Conservation (phyloP, 306 rosid species). For the Trifolium dubium region DNA sequence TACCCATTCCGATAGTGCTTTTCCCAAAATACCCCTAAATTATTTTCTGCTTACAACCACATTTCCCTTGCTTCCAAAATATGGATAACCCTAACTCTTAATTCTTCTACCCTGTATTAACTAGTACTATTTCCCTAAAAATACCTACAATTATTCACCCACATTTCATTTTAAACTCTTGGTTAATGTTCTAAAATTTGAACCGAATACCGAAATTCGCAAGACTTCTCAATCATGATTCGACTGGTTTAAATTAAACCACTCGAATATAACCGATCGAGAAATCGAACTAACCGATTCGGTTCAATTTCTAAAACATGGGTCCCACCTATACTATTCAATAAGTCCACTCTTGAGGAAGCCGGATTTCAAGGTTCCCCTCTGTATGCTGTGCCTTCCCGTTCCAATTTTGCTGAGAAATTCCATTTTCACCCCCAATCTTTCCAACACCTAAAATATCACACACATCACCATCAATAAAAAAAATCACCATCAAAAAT, state of each 20-base stretch:
- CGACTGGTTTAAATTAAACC: too few relatives aligned
- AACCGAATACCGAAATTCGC: background rate
- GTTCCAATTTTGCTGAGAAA: conserved; percentile 48
- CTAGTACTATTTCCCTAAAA: background rate
- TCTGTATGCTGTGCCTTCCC: conserved; percentile 38
- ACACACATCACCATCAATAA: background rate
- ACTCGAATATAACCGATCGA: background rate
- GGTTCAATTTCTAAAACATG: background rate
- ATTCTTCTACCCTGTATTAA: background rate
- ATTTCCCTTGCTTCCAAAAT: background rate
- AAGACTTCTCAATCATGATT: background rate
- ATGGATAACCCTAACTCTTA: background rate
- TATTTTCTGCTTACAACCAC: background rate
- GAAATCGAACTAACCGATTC: background rate
- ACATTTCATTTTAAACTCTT: background rate
- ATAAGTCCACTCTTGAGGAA: conserved; percentile 87
- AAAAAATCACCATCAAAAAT: background rate
- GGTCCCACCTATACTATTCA: conserved; percentile 22
- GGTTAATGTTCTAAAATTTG: background rate
- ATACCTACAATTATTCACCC: background rate
- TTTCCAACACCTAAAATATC: conserved; percentile 38
- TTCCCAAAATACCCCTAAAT: conserved; percentile 13
- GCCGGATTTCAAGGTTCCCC: conserved; percentile 57
- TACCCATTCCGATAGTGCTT: background rate
- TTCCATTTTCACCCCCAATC: conserved; percentile 28